Conservation (phyloP, 192 early-diverging fungal genomes). For the Coemansia erecta region DNA sequence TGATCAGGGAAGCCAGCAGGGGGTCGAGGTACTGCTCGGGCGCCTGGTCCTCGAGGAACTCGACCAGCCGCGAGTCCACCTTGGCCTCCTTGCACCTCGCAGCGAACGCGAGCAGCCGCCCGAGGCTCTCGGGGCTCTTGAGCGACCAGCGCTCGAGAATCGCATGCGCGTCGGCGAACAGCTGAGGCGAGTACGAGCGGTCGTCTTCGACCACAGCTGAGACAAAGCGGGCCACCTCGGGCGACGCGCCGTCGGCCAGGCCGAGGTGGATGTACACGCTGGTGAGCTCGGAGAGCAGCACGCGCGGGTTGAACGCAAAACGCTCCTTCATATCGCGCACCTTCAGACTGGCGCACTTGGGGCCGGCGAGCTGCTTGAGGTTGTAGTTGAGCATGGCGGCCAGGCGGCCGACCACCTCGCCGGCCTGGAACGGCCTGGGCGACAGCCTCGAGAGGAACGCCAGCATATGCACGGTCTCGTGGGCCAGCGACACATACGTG, state of each 20-base stretch:
- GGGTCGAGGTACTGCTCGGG: slow-evolving; percentile 94
- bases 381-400: slow-evolving; percentile 99
- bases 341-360: slow-evolving; percentile 85
- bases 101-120: slow-evolving; percentile 65
- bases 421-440: slow-evolving; percentile 80
- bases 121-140: slow-evolving; percentile 65
- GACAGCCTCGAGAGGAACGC: slow-evolving; percentile 76
- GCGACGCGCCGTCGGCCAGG: slow-evolving; percentile 37
- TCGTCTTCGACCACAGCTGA: slow-evolving; percentile 80
- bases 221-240: slow-evolving; percentile 60
- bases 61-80: slow-evolving; percentile 60
- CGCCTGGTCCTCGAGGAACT: slow-evolving; percentile 77
- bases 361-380: slow-evolving; percentile 83
- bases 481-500: slow-evolving; percentile 83
- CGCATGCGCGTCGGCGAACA: slow-evolving; percentile 71
- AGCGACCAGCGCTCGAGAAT: slow-evolving; percentile 68
- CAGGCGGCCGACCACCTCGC: slow-evolving; percentile 86
- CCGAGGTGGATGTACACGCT: slow-evolving; percentile 82
- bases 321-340: slow-evolving; percentile 69
- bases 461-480: slow-evolving; percentile 94
- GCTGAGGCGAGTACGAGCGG: slow-evolving; percentile 74
- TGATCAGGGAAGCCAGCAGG: slow-evolving; percentile 81
- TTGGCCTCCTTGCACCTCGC: slow-evolving; percentile 69
- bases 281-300: slow-evolving; percentile 77
- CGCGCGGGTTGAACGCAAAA: slow-evolving; percentile 86